Base-by-base conservation (phyloP, 129 eudicot species). In the Pittosporum tobira region DNA sequence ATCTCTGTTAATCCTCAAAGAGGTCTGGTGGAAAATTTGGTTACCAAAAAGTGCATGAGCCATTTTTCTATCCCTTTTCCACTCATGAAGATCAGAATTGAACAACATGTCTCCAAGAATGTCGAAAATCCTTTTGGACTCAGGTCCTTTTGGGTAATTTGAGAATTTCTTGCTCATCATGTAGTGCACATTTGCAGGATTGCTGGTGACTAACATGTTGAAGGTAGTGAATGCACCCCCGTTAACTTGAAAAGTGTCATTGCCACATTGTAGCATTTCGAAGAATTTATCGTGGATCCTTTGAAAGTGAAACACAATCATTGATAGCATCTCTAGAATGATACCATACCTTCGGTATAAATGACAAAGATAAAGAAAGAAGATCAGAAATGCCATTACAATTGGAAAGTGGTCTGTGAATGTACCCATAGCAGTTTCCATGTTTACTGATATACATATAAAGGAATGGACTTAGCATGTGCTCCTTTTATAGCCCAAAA, bases 151-250 rank as follows among this genome's bases (percentile, higher is more conserved):
- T 1, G 79, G 78, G 26, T 62, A 79, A 34, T 57, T 71, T 1
- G 34, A 47, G 59, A 67, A 71, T 46, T 79, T 71, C 4, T 65
- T 57, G 78, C 76, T 79, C 57, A 75, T 19, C 19, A 79, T 36
- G 21, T 80, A 66, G 26, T 75, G 69, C 12, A 75, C 42, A 24
- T 80, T 71, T 2, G 50, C 36, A 4, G 79, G 81, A 57, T 80
- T 61, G 5, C 73, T 36, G 1, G 81, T 80, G 29, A 63, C 42
- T 21, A 75, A 15, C 18, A 23, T 31, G 28, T 56, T 56, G 7
- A 7, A 13, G 29, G 10, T 25, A 2, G 65, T 0, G 18, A 66
- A 27, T 55, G n/a, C 23, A 0, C 42, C 4, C 11, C 58, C 44
- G 40, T 50, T 55, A 52, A 63, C 47, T 22, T 47, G 4, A 44